These are phyloP conservation scores for Solanum ossicruentum DNA, from an alignment of 257 asterid species.

Conservation along the genomic window DNA sequence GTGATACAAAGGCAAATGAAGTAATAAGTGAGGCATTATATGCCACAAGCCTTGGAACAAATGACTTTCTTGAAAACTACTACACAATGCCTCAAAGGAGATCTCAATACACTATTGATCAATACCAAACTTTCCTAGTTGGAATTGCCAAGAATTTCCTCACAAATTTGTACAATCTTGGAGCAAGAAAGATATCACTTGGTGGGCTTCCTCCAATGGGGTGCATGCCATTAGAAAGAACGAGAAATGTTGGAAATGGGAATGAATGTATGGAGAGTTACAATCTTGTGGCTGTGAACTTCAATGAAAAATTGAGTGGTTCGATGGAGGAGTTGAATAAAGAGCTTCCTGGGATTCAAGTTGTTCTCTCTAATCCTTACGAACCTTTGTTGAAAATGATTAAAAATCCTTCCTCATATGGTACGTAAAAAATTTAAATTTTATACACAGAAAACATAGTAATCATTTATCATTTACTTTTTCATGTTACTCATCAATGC, in stretches of 20 bases:
- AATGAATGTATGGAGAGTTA: conserved; percentile 41
- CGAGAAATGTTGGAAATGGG: conserved; percentile 22
- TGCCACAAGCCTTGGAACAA: conserved; percentile 70
- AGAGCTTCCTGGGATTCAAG: conserved; percentile 32
- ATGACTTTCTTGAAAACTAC: conserved; percentile 76
- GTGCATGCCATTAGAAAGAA: conserved; percentile 79
- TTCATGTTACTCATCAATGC: neutral
- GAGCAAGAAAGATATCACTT: conserved; percentile 64
- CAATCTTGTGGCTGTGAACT: conserved; percentile 53
- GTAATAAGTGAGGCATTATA: conserved; percentile 40
- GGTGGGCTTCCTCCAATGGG: conserved; percentile 90
- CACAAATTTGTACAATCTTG: conserved; percentile 38
- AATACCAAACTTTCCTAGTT: conserved; percentile 39
- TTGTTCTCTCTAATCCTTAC: conserved; percentile 77
- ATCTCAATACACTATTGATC: conserved; percentile 33
- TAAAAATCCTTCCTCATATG: conserved; percentile 35
- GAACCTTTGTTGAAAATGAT: conserved; percentile 25
- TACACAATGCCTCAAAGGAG: conserved; percentile 33
- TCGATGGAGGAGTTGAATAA: conserved; percentile 28
- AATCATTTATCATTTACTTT: neutral
- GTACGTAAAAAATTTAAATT: conserved; percentile 15
- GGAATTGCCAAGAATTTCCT: conserved; percentile 41
- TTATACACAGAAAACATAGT: no score
- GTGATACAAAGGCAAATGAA: conserved; percentile 36
- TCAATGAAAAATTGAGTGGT: conserved; percentile 39